Percentiles rank a stretch among this genome's conserved stretches.
phyloP scores from a whole-genome alignment of 306 rosid species.

The Lablab purpureus region DNA sequence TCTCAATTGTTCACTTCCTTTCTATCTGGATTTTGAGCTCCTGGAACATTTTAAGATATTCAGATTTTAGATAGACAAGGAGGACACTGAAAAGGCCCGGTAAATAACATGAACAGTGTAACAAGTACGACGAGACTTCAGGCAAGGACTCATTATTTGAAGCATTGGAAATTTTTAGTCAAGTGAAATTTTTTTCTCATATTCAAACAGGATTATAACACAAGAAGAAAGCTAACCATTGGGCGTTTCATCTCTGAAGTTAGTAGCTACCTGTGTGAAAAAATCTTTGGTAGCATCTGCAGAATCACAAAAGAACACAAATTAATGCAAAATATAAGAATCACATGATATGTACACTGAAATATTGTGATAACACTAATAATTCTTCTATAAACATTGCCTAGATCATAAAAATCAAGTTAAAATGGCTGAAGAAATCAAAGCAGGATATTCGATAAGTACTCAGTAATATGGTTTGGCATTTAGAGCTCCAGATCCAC shows the following conservation, averaged over 20 bases:
- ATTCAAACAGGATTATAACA: constrained; percentile 32
- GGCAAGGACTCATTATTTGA: constrained; percentile 18
- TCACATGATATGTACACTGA: background rate
- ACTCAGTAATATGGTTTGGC: background rate
- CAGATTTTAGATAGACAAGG: background rate
- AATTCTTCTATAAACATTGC: constrained; percentile 24
- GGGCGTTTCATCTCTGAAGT: constrained; percentile 58
- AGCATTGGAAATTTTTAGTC: background rate
- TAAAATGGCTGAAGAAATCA: constrained; percentile 22
- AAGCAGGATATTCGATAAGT: constrained; percentile 34
- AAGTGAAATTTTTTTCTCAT: background rate
- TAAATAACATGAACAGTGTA: background rate
- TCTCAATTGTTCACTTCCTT: constrained; percentile 42
- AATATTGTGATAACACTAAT: constrained; percentile 13
- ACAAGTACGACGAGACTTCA: background rate
- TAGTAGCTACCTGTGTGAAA: constrained; percentile 64
- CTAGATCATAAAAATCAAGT: constrained; percentile 9
- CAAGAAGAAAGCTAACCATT: constrained; percentile 54
- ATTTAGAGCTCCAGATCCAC: no score
- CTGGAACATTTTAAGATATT: constrained; percentile 44
- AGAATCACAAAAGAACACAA: constrained; percentile 39
- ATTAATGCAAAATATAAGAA: constrained; percentile 6
- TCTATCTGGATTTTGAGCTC: constrained; percentile 46
- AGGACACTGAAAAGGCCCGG: background rate
- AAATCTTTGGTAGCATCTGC: constrained; percentile 88